Conservation (phyloP, 75 land plant species). For the Picea glauca region DNA sequence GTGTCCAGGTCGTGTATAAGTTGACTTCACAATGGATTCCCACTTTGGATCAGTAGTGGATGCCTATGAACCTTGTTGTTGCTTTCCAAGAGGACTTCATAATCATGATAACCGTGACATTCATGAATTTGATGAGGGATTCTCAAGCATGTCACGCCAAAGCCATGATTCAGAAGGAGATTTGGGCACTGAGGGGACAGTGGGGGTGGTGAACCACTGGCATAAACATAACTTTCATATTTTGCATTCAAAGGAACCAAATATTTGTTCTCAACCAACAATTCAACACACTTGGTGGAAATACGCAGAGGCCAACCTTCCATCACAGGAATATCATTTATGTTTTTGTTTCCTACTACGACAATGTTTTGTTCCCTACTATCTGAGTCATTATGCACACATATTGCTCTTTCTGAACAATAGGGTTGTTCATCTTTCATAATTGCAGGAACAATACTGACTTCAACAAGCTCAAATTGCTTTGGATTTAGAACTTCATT, state of each 20-base stretch:
- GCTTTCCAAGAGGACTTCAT: constrained; percentile 4
- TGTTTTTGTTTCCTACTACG: constrained; percentile 1
- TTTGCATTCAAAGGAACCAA: not conserved
- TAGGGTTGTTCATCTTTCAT: not conserved
- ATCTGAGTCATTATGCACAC: not conserved
- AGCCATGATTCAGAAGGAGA: constrained; percentile 67
- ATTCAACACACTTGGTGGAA: constrained; percentile 1
- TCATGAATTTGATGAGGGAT: constrained; percentile 18
- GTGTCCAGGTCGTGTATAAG: constrained; percentile 14
- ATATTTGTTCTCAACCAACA: not conserved
- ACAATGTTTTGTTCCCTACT: not conserved
- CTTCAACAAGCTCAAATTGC: not conserved
- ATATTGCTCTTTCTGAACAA: not conserved
- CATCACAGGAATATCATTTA: constrained; percentile 1
- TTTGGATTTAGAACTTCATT: not conserved
- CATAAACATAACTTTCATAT: not conserved
- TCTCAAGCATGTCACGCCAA: constrained; percentile 35
- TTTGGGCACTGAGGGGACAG: constrained; percentile 20
- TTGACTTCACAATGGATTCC: constrained; percentile 22
- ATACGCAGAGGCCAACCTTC: constrained; percentile 14
- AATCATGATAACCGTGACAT: constrained; percentile 8
- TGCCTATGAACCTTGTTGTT: constrained; percentile 10
- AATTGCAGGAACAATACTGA: not conserved
- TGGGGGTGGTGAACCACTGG: not conserved
- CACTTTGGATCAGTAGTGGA: constrained; percentile 10